Base-by-base conservation (phyloP, 2,329 filamentous ascomycete genomes). In the Dactylellina sp. region DNA sequence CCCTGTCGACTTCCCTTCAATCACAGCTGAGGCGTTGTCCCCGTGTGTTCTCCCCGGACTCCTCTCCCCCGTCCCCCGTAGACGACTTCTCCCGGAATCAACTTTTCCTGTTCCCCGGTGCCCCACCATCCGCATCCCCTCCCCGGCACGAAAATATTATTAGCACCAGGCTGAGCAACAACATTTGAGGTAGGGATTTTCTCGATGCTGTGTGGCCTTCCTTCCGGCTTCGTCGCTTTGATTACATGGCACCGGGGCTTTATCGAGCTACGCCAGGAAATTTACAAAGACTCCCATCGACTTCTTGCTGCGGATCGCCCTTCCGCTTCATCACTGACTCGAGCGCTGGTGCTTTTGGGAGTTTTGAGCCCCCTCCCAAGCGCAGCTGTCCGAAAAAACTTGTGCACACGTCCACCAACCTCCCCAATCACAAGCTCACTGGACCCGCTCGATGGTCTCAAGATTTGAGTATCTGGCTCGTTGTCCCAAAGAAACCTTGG, bases 171-270 rank as follows among this genome's bases (percentile, higher is more conserved):
- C 70, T 64, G 61, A 74, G 70, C 70, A 74, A 37, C 28, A 66
- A 50, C 60, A 59, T 53, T 72, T 74, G 61, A 20, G 40, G 70
- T 66, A 74, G 53, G 61, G 70, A 74, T 74, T 65, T 74, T 56
- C 70, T 74, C 46, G 25, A 42, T 65, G 40, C 25, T 25, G 59
- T 49, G 59, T 39, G 53, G 40, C 42, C 32, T 59, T 61, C 55
- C 61, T 72, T 72, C 68, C 64, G 20, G 25, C 60, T 60, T 72
- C 39, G 60, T 64, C 32, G 59, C 49, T 61, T 4, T 40, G 56
- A 72, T 72, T 74, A 65, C 70, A 74, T 57, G 66, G 61, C 70
- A 66, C 61, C 64, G 55, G 61, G 70, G 70, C 61, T 74, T 74
- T 74, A 65, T 66, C 55, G 49, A 55, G 39, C 68, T 65, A 47